Evolutionary conservation across 805 yeast species (phyloP).

Genomic region (Candida rishiriensis): DNA sequence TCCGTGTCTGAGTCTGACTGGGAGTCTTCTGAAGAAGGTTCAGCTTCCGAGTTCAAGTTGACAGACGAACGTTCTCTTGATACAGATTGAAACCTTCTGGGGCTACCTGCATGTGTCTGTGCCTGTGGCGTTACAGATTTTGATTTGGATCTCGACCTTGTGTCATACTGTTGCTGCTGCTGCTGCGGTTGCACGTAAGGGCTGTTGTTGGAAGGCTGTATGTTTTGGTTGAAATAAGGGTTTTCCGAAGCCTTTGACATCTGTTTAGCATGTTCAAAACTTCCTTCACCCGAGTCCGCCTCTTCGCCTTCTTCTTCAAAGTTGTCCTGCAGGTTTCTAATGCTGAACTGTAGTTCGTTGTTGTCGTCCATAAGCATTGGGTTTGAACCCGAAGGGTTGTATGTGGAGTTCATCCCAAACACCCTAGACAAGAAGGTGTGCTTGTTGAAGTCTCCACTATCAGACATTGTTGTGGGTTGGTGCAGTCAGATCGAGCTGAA

Average conservation of each 20-base stretch:
- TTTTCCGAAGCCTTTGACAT: not conserved
- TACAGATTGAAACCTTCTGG: too few relatives aligned
- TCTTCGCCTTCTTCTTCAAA: constrained; percentile 19
- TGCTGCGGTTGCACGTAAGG: too few relatives aligned
- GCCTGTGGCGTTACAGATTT: constrained; percentile 2
- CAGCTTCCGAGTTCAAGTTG: constrained; percentile 26
- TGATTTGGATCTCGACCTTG: constrained; percentile 1
- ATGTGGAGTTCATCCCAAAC: constrained; percentile 43
- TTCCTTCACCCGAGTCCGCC: constrained; percentile 3
- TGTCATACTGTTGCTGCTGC: not conserved
- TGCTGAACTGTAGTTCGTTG: constrained; percentile 21
- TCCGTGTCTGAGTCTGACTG: constrained; percentile 8
- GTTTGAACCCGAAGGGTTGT: constrained; percentile 17
- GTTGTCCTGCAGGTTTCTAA: constrained; percentile 17
- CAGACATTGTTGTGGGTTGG: constrained; percentile 7
- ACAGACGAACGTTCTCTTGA: constrained; percentile 8
- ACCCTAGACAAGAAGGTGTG: constrained; percentile 63
- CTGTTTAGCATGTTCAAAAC: not conserved
- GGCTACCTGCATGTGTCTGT: not conserved
- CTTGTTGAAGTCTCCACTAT: constrained; percentile 23
- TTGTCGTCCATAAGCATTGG: constrained; percentile 30
- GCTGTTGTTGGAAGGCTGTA: not conserved
- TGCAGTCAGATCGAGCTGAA: too few relatives aligned
- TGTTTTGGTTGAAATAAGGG: not conserved
- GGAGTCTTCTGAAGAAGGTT: constrained; percentile 14